Conservation (phyloP, 257 asterid species). For the Datura wrightii region DNA sequence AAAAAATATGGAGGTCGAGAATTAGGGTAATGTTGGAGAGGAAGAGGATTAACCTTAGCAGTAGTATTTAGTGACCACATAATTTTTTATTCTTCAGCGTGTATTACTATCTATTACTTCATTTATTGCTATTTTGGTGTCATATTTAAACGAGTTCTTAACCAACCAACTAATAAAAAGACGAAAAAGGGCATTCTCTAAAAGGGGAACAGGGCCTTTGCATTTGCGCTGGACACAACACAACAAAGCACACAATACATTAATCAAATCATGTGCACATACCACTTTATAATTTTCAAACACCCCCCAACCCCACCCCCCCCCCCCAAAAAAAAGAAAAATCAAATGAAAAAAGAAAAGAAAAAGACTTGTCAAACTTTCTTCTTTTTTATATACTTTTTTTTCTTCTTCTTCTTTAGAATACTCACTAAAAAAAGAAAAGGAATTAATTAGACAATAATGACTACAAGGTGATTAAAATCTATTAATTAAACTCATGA, state of each 20-base stretch:
- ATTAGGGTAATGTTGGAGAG: no score
- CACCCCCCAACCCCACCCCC: not conserved
- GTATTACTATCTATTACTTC: no score
- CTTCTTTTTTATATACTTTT: not conserved
- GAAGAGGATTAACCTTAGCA: no score
- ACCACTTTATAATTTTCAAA: not conserved
- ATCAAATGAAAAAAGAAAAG: not conserved
- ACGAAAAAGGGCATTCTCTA: not conserved
- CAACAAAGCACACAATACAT: constrained; percentile 28
- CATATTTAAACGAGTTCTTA: no score
- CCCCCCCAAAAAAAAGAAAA: not conserved
- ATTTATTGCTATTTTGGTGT: no score
- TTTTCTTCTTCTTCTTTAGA: not conserved
- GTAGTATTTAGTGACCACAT: no score
- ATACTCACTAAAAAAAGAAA: not conserved
- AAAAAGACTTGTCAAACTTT: not conserved
- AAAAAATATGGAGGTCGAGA: no score
- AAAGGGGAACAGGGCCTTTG: not conserved
- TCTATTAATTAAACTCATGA: not conserved
- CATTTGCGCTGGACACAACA: constrained; percentile 30
- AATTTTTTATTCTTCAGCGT: no score
- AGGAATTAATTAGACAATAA: not conserved
- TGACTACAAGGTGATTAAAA: not conserved
- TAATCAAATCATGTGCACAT: constrained; percentile 15
- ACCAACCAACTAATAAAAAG: not conserved